Conservation (phyloP, 495 filamentous ascomycete species). For the Hypoxylon fragiforme region DNA sequence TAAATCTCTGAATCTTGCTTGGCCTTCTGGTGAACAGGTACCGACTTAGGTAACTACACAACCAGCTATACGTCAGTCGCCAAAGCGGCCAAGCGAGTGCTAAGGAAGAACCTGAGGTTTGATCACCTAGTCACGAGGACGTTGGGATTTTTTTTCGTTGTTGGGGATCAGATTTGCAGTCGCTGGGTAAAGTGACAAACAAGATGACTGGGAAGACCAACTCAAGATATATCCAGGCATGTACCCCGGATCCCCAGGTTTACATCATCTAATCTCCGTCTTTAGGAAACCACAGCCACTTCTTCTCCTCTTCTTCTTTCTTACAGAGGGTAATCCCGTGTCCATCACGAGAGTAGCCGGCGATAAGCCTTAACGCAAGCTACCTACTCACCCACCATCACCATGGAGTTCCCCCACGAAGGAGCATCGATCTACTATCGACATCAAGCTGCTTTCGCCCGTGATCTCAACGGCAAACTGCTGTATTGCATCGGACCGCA, state of each 20-base stretch:
- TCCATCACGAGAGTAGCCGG: background rate
- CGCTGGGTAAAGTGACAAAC: background rate
- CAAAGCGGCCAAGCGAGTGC: background rate
- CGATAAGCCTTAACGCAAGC: too few species aligned
- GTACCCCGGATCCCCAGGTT: constrained; percentile 3
- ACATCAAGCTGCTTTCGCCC: constrained; percentile 13
- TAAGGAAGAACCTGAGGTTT: background rate
- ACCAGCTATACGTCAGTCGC: background rate
- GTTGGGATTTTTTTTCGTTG: background rate
- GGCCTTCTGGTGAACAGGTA: background rate
- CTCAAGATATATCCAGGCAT: constrained; percentile 8
- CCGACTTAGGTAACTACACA: too few species aligned
- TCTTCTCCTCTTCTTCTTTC: too few species aligned
- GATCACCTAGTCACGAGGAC: background rate
- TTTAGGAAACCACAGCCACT: background rate
- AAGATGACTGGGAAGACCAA: background rate
- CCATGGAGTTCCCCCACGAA: constrained; percentile 19
- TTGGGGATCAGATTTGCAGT: background rate
- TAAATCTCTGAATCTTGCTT: background rate
- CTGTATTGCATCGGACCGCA: constrained; percentile 20
- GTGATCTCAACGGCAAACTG: constrained; percentile 2
- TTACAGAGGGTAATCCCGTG: too few species aligned
- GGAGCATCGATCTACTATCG: constrained; percentile 30
- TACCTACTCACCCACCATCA: too few species aligned
- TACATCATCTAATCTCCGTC: background rate